Conservation (phyloP, 176 grass and related monocot species). For the Rhipidocladum racemiflorum region DNA sequence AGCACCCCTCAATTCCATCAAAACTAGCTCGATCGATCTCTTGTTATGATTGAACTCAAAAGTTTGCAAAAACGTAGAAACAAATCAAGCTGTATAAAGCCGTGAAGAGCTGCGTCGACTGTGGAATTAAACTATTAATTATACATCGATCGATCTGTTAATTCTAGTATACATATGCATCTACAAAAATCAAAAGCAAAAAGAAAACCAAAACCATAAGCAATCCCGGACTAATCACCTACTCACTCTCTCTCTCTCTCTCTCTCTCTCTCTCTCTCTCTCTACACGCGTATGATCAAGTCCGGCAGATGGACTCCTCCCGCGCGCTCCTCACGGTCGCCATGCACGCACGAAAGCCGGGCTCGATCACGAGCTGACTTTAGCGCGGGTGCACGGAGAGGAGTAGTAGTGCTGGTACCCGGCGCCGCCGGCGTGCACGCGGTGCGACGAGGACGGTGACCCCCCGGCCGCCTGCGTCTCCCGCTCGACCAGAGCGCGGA, state of each 20-base stretch:
- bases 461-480: constrained; percentile 27
- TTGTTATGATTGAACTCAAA: background rate
- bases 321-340: background rate
- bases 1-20: background rate
- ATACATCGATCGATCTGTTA: constrained; percentile 33
- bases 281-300: background rate
- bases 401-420: constrained; percentile 36
- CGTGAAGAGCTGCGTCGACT: background rate
- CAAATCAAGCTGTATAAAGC: background rate
- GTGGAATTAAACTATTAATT: constrained; percentile 26
- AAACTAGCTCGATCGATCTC: background rate
- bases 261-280: background rate
- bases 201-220: constrained; percentile 2
- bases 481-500: constrained; percentile 61
- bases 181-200: constrained; percentile 17
- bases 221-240: background rate
- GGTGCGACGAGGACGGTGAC: constrained; percentile 15
- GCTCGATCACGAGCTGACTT: constrained; percentile 34
- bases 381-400: constrained; percentile 57
- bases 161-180: constrained; percentile 37
- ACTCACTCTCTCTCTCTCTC: constrained; percentile 4
- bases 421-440: constrained; percentile 29
- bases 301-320: background rate
- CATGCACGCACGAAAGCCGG: background rate
- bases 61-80: background rate